Conservation (phyloP, 768 basidiomycete genomes). For the Amanita inopinata region DNA sequence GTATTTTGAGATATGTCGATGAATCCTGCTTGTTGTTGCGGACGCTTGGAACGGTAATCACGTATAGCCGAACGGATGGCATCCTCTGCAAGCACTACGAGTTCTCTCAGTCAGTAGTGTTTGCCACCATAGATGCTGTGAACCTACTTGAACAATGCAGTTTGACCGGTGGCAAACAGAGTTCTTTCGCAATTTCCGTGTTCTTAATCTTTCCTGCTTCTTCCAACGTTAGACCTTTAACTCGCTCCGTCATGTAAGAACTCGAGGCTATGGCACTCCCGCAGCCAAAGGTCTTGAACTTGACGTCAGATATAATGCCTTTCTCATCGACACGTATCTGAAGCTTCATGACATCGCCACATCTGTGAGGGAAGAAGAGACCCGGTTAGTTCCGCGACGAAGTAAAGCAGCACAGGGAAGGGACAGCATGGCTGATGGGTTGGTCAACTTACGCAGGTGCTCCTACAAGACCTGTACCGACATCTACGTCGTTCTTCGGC, state of each 20-base stretch:
- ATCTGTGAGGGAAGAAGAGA: conserved; percentile 34
- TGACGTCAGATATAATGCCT: conserved; percentile 95
- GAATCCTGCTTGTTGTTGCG: conserved; percentile 45
- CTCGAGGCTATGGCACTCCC: conserved; percentile 97
- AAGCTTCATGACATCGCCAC: conserved; percentile 98
- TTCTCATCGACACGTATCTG: conserved; percentile 95
- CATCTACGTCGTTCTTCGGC: conserved; percentile 83
- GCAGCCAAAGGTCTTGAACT: conserved; percentile 99
- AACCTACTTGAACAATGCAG: conserved; percentile 85
- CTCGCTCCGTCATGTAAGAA: conserved; percentile 98
- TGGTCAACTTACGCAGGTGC: conserved; percentile 74
- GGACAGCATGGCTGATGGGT: background rate
- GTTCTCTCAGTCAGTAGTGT: conserved; percentile 8
- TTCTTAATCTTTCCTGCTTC: conserved; percentile 96
- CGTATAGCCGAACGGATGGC: conserved; percentile 98
- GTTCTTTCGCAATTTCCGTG: conserved; percentile 97
- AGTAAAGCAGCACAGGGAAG: conserved; percentile 7
- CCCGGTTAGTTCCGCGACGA: conserved; percentile 23
- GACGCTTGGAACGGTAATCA: conserved; percentile 86
- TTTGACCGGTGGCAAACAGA: conserved; percentile 93
- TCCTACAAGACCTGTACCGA: conserved; percentile 96
- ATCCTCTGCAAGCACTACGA: conserved; percentile 89
- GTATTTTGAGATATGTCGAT: conserved; percentile 61
- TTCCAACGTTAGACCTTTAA: conserved; percentile 88
- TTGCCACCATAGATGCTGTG: background rate